phyloP scores from a whole-genome alignment of 805 yeast genomes.

The Torulaspora quercuum region DNA sequence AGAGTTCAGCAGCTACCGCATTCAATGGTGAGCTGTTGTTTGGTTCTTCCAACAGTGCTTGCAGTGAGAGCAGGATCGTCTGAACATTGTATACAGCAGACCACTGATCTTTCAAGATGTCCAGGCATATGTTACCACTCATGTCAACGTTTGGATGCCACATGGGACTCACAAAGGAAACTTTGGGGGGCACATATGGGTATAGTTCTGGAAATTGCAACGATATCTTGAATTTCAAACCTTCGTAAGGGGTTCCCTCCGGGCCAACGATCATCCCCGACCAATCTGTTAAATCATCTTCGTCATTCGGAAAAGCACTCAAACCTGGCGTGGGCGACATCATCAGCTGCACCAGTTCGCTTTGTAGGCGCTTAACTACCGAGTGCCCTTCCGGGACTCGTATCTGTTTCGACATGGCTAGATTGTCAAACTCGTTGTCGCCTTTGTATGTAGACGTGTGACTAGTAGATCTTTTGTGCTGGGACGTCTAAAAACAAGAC shows the following conservation, averaged over 20 bases:
- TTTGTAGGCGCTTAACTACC: slow-evolving; percentile 49
- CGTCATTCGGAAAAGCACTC: slow-evolving; percentile 53
- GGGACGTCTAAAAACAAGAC: no score
- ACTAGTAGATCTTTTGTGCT: no score
- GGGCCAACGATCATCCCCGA: slow-evolving; percentile 59
- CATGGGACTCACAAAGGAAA: slow-evolving; percentile 56
- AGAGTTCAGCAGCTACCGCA: slow-evolving; percentile 54
- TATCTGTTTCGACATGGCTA: no score
- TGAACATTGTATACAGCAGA: slow-evolving; percentile 60
- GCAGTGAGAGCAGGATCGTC: slow-evolving; percentile 55
- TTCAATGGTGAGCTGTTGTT: slow-evolving; percentile 55
- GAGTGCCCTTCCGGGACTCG: slow-evolving; percentile 42
- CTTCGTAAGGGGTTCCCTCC: slow-evolving; percentile 52
- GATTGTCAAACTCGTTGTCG: no score
- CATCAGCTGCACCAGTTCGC: slow-evolving; percentile 51
- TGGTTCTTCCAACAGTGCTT: slow-evolving; percentile 61
- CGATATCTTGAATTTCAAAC: slow-evolving; percentile 48
- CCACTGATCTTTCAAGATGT: slow-evolving; percentile 64
- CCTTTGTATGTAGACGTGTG: no score
- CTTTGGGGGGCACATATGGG: slow-evolving; percentile 56
- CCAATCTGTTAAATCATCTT: slow-evolving; percentile 53
- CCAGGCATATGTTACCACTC: slow-evolving; percentile 62
- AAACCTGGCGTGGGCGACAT: slow-evolving; percentile 49
- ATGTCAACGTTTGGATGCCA: slow-evolving; percentile 66
- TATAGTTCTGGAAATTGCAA: slow-evolving; percentile 52